These are phyloP conservation scores for Cyberlindnera xishuangbannaensis DNA, from an alignment of 805 yeast genomes.

Conservation along the genomic window DNA sequence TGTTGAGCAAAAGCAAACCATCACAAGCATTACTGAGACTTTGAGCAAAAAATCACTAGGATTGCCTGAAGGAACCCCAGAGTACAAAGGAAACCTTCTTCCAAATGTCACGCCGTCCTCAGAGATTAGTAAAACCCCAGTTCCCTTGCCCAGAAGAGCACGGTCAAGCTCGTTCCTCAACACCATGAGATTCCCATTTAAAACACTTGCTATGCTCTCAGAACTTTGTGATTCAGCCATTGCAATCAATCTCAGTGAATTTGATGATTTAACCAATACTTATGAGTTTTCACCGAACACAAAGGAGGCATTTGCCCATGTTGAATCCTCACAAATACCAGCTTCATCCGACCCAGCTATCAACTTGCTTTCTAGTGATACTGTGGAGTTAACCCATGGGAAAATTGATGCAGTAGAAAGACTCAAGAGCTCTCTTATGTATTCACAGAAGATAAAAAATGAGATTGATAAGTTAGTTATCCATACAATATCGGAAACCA, in stretches of 20 bases:
- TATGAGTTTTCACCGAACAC: constrained; percentile 55
- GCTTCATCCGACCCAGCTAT: constrained; percentile 63
- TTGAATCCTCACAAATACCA: constrained; percentile 35
- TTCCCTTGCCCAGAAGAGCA: constrained; percentile 27
- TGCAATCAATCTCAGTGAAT: constrained; percentile 66
- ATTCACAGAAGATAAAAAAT: constrained; percentile 66
- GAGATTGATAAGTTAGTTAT: constrained; percentile 73
- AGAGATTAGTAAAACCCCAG: constrained; percentile 14
- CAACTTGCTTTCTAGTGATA: constrained; percentile 56
- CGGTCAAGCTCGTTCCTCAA: constrained; percentile 38
- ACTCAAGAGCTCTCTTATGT: constrained; percentile 66
- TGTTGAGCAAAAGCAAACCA: constrained; percentile 57
- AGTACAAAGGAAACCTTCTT: constrained; percentile 55
- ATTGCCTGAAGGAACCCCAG: constrained; percentile 18
- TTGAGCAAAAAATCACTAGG: constrained; percentile 22
- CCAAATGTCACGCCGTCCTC: constrained; percentile 24
- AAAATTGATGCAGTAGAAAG: constrained; percentile 69
- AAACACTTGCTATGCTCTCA: constrained; percentile 47
- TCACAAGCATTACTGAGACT: constrained; percentile 33
- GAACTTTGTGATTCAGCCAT: constrained; percentile 74
- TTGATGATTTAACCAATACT: constrained; percentile 24
- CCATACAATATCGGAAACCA: constrained; percentile 55
- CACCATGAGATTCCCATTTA: constrained; percentile 51
- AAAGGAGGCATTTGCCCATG: constrained; percentile 44
- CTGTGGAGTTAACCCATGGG: constrained; percentile 50